These are phyloP conservation scores for Phytophthora lateralis DNA, from an alignment of 352 stramenopile species.

Conservation along the genomic window DNA sequence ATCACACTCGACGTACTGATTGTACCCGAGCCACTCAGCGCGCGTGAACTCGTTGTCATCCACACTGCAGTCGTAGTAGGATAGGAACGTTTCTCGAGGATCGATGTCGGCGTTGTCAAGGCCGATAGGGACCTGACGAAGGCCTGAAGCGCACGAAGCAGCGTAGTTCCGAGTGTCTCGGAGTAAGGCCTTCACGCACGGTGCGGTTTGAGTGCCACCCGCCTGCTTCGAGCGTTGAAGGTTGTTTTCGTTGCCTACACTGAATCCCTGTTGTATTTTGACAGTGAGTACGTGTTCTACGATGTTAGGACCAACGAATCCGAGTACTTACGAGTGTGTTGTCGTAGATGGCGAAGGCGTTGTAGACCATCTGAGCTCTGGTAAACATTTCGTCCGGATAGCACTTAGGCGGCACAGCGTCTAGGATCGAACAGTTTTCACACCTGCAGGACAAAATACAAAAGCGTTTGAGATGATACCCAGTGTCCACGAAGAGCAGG, in stretches of 20 bases:
- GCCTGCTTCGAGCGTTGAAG: neutral
- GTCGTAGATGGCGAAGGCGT: constrained; percentile 57
- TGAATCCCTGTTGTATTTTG: neutral
- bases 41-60: neutral
- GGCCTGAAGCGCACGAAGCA: neutral
- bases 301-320: neutral
- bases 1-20: neutral
- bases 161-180: neutral
- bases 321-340: constrained; percentile 26
- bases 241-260: neutral
- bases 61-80: neutral
- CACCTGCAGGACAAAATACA: neutral
- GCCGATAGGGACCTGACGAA: neutral
- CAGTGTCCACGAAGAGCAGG: no score
- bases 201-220: neutral
- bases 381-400: constrained; percentile 12
- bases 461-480: neutral
- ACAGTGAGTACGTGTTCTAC: neutral
- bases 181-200: neutral
- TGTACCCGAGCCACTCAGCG: neutral
- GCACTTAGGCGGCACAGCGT: neutral
- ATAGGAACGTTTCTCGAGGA: neutral
- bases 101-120: neutral
- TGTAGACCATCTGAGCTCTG: constrained; percentile 52
- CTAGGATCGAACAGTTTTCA: neutral